These are phyloP conservation scores for Hypoxylon sp. DNA, from an alignment of 2,329 filamentous ascomycete genomes.

Conservation along the genomic window DNA sequence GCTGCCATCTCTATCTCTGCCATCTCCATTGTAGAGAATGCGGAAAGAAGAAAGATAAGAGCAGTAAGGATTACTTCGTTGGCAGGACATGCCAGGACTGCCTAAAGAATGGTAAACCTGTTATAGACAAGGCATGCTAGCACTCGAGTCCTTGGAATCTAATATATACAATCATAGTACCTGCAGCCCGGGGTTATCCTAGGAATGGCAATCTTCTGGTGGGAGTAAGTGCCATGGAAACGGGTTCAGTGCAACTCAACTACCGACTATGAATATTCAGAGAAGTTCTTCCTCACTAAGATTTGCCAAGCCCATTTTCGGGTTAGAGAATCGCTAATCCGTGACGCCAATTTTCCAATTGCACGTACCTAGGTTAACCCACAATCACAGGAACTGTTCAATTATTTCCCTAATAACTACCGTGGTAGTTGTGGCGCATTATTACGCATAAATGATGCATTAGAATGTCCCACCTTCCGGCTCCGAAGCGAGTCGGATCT, in stretches of 20 bases:
- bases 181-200: neutral
- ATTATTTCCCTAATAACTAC: neutral
- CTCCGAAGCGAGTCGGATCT: neutral
- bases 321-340: neutral
- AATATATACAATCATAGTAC: neutral
- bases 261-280: neutral
- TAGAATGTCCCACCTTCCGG: neutral
- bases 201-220: neutral
- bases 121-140: conserved; percentile 5
- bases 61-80: conserved; percentile 50
- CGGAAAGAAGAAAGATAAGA: conserved; percentile 48
- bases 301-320: neutral
- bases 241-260: neutral
- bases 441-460: neutral
- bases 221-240: neutral
- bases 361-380: neutral
- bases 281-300: too few relatives aligned
- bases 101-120: conserved; percentile 45
- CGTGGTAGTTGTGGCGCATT: neutral
- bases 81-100: conserved; percentile 53
- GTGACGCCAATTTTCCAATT: neutral
- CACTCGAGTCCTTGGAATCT: neutral
- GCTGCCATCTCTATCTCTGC: conserved; percentile 56
- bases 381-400: neutral
- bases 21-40: conserved; percentile 57